Evolutionary conservation across 495 filamentous ascomycete genomes (phyloP).

Genomic region (Choiromyces venosus): DNA sequence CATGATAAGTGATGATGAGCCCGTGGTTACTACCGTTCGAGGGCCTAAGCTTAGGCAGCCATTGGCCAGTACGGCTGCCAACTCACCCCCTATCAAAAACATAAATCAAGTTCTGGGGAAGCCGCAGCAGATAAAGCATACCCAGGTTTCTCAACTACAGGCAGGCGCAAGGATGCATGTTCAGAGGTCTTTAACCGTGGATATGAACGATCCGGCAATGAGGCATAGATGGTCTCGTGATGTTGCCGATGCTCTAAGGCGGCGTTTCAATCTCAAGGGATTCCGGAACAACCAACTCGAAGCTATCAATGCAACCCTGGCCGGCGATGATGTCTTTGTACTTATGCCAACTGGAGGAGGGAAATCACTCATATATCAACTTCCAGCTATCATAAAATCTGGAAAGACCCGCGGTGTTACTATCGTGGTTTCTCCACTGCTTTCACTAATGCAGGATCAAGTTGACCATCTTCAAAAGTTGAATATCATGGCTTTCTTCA

Average conservation of each 20-base stretch:
- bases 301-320: slow-evolving; percentile 87
- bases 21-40: slow-evolving; percentile 2
- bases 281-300: slow-evolving; percentile 91
- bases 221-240: slow-evolving; percentile 75
- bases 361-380: slow-evolving; percentile 93
- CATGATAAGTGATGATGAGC: slow-evolving; percentile 34
- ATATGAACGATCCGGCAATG: slow-evolving; percentile 45
- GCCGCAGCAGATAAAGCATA: slow-evolving; percentile 9
- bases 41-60: slow-evolving; percentile 9
- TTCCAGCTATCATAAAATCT: slow-evolving; percentile 76
- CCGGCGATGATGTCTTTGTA: slow-evolving; percentile 82
- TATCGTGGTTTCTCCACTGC: slow-evolving; percentile 84
- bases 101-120: slow-evolving; percentile 33
- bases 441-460: slow-evolving; percentile 96
- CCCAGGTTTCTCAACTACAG: slow-evolving; percentile 13
- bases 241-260: slow-evolving; percentile 67
- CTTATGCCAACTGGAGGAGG: slow-evolving; percentile 97
- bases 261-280: slow-evolving; percentile 73
- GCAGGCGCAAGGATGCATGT: slow-evolving; percentile 28
- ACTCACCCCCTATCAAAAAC: slow-evolving; percentile 20
- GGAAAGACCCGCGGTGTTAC: slow-evolving; percentile 82
- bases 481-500: slow-evolving; percentile 67
- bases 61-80: slow-evolving; percentile 20
- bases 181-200: slow-evolving; percentile 32
- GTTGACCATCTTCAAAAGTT: slow-evolving; percentile 69